Base-by-base conservation (phyloP, 2,329 filamentous ascomycete species). In the Fusarium sarcochroum region DNA sequence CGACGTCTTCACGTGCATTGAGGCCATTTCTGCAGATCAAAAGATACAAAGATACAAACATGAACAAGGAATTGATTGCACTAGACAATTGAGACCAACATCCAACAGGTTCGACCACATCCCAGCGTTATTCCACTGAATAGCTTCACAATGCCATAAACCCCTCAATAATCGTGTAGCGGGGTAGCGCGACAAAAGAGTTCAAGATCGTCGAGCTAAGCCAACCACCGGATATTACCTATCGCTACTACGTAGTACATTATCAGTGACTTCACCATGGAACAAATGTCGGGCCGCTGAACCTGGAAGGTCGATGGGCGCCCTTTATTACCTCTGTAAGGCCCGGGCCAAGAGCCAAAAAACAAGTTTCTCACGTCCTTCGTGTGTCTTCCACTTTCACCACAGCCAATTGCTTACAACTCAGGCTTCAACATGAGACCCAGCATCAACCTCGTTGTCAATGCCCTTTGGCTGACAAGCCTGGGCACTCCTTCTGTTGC, bases 391-490 rank as follows among this genome's bases (percentile, higher is more conserved):
- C 23, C 14, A 21, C 38, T 44, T 11, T 32, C 23, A 14, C 9
- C n/a, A 21, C 30, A n/a, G 32, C 25, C 38, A 32, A 32, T 32
- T 48, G 13, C n/a, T 37, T 11, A 11, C 35, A 32, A 14, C 6
- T 13, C 15, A 47, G 23, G 18, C 40, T n/a, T 6, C 49, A 66
- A 21, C 13, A 67, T 73, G 70, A 73, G 56, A 51, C 18, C 38
- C 20, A 63, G 41, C 51, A 62, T 34, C 13, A 50, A 54, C 9
- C 30, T 60, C 6, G 30, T 68, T 21, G 63, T 62, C 40, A 49
- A 54, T 41, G 63, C 69, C 34, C 46, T 73, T 15, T 73, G 51
- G 50, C 58, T 72, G 15, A 30, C 58, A 27, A 67, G 58, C 32
- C 49, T 65, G 7, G 45, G 57, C 15, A 49, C 66, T 6, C 63